Base-by-base conservation (phyloP, 116 monocot species). In the Phalaenopsis hybrid region DNA sequence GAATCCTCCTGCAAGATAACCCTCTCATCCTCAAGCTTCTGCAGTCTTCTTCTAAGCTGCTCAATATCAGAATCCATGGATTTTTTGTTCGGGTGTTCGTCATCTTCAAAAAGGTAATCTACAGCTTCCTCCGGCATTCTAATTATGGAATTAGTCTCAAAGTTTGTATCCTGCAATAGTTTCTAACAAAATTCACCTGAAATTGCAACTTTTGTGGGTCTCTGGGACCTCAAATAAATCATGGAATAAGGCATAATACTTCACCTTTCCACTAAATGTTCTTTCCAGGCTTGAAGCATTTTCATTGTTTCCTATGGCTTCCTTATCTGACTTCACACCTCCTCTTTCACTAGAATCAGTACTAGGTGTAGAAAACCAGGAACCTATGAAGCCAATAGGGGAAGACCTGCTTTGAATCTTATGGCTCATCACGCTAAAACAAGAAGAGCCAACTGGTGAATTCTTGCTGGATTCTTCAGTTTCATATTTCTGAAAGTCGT, bases 11-110 rank as follows among this genome's bases (percentile, higher is more conserved):
- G 80, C 69, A 83, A 80, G 77, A 73, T 43, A 67, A 44, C 57
- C 76, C 74, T 86, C 49, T 85, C 84, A 58, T 84, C 69, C 44
- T 95, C 86, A 77, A 92, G 80, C 44, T 88, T 80, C 81, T 83
- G 83, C 51, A 91, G 57, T 10, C 74, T 51, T 57, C 65, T 79
- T 63, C 84, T 90, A 5, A 89, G 77, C 57, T 86, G 86, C 75
- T 89, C 81, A 18, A 85, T 15, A 75, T 88, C 87, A 57, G 76
- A 49, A 61, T 79, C 25, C 21, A 51, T 75, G 61, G 78, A 37
- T 50, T n/a, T 23, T 57, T 80, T 80, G 34, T 77, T 76, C 59
- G 80, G 58, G 74, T 57, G 17, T 4, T 81, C 57, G 74, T 81
- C 76, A 73, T 82, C 61, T 48, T 65, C 49, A 5, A 25, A 34